Percentiles rank a stretch among this genome's conserved stretches.
Evolutionary conservation across 352 stramenopile genomes (phyloP).

Genomic region (Globisporangium paddicum): DNA sequence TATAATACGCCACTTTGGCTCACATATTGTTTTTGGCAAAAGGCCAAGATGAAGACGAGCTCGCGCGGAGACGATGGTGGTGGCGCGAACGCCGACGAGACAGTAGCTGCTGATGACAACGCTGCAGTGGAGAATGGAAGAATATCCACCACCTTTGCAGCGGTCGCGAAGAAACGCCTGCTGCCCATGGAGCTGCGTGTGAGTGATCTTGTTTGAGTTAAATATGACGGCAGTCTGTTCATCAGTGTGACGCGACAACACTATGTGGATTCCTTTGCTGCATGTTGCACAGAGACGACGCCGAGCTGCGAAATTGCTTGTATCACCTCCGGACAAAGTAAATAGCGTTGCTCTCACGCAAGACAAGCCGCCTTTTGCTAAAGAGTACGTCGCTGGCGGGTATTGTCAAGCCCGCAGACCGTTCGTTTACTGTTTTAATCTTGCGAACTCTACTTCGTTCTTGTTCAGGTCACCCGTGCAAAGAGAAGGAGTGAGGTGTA

Average conservation of each 20-base stretch:
- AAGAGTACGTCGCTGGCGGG: background rate
- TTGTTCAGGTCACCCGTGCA: background rate
- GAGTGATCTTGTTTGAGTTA: conserved; percentile 13
- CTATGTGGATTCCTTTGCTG: background rate
- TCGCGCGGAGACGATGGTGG: background rate
- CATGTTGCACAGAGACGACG: conserved; percentile 41
- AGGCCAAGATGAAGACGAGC: background rate
- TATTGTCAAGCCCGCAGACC: too few species aligned
- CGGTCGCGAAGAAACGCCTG: conserved; percentile 47
- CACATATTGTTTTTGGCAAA: background rate
- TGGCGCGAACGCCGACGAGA: background rate
- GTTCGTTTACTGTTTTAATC: background rate
- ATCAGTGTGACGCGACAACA: background rate
- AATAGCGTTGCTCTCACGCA: background rate
- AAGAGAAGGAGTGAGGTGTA: background rate
- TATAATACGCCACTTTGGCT: background rate
- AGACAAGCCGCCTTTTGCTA: background rate
- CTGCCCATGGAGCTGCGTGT: conserved; percentile 72
- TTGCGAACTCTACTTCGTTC: background rate
- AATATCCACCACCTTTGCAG: conserved; percentile 8
- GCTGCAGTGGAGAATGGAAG: background rate
- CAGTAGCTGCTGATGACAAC: background rate
- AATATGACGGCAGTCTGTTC: background rate
- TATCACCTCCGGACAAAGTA: background rate
- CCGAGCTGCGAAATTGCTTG: conserved; percentile 52